A percentile compares a stretch with the other conserved stretches of the same genome.
These are phyloP conservation scores for Juglanconis oblonga DNA, from an alignment of 2,329 filamentous ascomycete genomes.

Conservation along the genomic window DNA sequence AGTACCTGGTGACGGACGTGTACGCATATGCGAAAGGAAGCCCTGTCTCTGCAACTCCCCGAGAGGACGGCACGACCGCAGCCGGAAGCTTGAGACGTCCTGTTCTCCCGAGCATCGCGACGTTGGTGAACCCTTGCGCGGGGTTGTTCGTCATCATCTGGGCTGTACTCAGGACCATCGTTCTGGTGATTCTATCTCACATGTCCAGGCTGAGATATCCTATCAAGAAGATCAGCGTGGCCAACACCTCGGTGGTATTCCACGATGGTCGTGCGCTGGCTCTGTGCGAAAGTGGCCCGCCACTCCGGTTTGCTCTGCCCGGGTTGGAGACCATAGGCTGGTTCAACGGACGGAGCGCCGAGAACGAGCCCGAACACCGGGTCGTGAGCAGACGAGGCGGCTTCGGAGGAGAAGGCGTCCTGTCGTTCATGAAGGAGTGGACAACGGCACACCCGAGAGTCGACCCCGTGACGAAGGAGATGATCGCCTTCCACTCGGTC, in stretches of 20 bases:
- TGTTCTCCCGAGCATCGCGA: slow-evolving; percentile 65
- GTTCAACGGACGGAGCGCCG: slow-evolving; percentile 59
- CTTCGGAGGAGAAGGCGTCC: slow-evolving; percentile 53
- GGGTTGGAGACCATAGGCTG: slow-evolving; percentile 66
- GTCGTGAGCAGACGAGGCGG: slow-evolving; percentile 18
- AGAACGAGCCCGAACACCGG: slow-evolving; percentile 40
- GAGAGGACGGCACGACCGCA: neutral
- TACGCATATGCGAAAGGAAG: slow-evolving; percentile 53
- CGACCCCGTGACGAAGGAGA: slow-evolving; percentile 61
- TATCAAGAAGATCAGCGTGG: slow-evolving; percentile 68
- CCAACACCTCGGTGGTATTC: slow-evolving; percentile 64
- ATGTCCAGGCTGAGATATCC: slow-evolving; percentile 52
- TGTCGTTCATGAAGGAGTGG: slow-evolving; percentile 67
- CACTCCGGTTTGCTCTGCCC: slow-evolving; percentile 63
- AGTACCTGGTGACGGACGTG: slow-evolving; percentile 66
- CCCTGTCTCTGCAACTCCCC: neutral
- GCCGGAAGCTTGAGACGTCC: slow-evolving; percentile 44
- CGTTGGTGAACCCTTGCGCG: slow-evolving; percentile 58
- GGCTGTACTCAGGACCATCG: slow-evolving; percentile 53
- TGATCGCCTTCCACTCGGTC: slow-evolving; percentile 65
- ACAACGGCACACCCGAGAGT: slow-evolving; percentile 68
- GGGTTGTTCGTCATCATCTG: slow-evolving; percentile 47
- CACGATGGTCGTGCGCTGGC: slow-evolving; percentile 68
- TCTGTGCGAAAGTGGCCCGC: slow-evolving; percentile 69
- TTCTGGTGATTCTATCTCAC: slow-evolving; percentile 56